Conservation (phyloP, 305 asterid genomes). For the Solanum hybrid region DNA sequence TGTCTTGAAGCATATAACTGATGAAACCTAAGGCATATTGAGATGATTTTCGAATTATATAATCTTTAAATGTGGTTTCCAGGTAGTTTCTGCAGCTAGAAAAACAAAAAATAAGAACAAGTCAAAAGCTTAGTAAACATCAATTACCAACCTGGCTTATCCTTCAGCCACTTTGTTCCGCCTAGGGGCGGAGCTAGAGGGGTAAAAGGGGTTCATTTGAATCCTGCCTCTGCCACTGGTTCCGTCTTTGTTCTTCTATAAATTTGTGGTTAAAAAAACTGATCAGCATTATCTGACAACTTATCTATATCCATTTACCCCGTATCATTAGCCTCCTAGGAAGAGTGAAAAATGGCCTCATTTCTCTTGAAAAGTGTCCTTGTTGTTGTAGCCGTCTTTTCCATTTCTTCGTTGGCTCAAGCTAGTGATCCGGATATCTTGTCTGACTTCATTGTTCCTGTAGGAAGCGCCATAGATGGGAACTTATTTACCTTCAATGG, state of each 20-base stretch:
- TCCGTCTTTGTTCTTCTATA: background rate
- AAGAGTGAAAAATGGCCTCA: constrained; percentile 2
- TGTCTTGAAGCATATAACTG: background rate
- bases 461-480: background rate
- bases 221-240: background rate
- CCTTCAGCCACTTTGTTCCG: background rate
- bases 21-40: background rate
- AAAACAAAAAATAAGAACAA: background rate
- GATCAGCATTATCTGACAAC: background rate
- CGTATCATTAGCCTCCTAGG: background rate
- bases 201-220: background rate
- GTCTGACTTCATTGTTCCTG: background rate
- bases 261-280: background rate
- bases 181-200: background rate
- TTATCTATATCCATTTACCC: background rate
- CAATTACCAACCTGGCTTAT: background rate
- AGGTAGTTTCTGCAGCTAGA: background rate
- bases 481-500: background rate
- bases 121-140: background rate
- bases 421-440: constrained; percentile 6
- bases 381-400: background rate
- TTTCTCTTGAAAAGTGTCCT: background rate
- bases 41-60: background rate
- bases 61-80: background rate
- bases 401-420: background rate